Evolutionary conservation across 1,284 basidiomycete genomes (phyloP).

Genomic region (Flammula alnicola): DNA sequence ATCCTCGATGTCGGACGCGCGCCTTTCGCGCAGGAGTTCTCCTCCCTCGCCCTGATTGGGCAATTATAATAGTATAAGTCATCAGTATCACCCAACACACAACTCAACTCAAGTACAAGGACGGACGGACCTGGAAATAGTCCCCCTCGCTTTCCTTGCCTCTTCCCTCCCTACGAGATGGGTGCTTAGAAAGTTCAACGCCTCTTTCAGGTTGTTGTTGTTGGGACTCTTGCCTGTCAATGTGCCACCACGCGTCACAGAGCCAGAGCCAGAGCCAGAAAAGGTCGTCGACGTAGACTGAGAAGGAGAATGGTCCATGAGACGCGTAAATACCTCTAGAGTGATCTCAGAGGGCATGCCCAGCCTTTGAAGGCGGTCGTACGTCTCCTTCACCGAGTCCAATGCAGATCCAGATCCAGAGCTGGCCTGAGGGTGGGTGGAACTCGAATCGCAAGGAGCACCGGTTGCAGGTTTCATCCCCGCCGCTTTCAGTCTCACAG

Average conservation of each 20-base stretch:
- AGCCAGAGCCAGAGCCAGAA: background rate
- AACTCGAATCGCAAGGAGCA: too few species aligned
- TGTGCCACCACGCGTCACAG: background rate
- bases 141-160: background rate
- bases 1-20: background rate
- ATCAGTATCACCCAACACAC: background rate
- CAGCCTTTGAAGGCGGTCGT: background rate
- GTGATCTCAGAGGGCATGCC: conserved; percentile 2
- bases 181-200: conserved; percentile 3
- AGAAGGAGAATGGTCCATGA: background rate
- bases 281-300: background rate
- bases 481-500: background rate
- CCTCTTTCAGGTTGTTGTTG: background rate
- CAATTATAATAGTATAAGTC: too few species aligned
- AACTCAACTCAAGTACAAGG: background rate
- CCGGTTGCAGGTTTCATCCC: too few species aligned
- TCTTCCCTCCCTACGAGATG: conserved; percentile 9
- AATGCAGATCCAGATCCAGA: too few species aligned
- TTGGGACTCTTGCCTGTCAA: background rate
- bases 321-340: background rate
- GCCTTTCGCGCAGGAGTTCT: background rate
- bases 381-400: too few species aligned
- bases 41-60: conserved; percentile 1
- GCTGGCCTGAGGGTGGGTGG: background rate
- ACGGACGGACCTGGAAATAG: background rate